Evolutionary conservation across 2,329 filamentous ascomycete genomes (phyloP), one percentile per base, ranked within the genome.

Genomic region (Aureobasidium vineae): DNA sequence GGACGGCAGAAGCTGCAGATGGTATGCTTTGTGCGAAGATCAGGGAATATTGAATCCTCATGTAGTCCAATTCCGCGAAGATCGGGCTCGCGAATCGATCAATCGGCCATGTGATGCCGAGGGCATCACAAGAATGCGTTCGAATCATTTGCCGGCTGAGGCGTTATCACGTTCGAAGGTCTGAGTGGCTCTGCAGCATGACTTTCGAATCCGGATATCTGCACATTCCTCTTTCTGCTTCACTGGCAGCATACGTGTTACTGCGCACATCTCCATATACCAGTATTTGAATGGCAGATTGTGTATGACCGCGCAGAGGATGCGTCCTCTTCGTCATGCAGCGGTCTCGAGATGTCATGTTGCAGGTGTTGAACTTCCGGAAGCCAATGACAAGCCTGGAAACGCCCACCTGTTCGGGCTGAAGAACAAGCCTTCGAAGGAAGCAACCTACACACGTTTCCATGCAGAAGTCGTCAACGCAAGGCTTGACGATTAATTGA

Each of bases 351-450:
- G 26, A 45, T 59, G 40, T 59, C 54, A 33, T 23, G 13, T 36
- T 11, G 31, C 57, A 36, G 19, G 21, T 21, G 19, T 38, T 61
- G 31, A 16, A 19, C 28, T 33, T 19, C 19, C 31, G n/a, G 15
- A 49, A 61, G 57, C 57, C 57, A 61, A 61, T 61, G 19, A 38
- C n/a, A 61, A 49, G 43, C 38, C 31, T 11, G n/a, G 21, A 49
- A 49, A 36, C 57, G 57, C 41, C 57, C 57, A 61, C 57, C 41
- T 61, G 57, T 13, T 11, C 23, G 43, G 43, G 28, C 26, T 31
- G 5, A n/a, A 61, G n/a, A 36, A 47, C 41, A 49, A 61, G 57
- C 28, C 28, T 61, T 21, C 19, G 28, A 23, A 36, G 36, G 43
- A 47, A 59, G 53, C 57, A 49, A 49, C 57, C 40, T 49, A 36